Evolutionary conservation across 345 rosid species (phyloP), one percentile per base, ranked within the genome.

Genomic region (Populus tremula): DNA sequence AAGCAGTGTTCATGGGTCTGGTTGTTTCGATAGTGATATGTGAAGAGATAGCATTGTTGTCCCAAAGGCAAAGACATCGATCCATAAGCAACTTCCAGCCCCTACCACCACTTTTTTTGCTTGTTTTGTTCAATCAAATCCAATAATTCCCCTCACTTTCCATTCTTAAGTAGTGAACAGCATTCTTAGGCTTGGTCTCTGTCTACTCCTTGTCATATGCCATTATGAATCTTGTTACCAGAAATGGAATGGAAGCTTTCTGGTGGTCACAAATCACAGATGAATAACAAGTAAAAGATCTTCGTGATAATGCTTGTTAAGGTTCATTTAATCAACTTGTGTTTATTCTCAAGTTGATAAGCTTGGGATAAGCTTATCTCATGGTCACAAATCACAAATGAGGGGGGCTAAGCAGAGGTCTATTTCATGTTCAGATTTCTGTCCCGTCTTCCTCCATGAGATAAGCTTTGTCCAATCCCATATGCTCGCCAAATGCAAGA

Each of bases 1-100:
- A 72, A 41, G 74, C n/a, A 39, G 31, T 36, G 21, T 11, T 69
- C 49, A 47, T 69, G 78, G 80, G 74, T 63, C 75, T 70, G 84
- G 76, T 73, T 50, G 21, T 33, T 21, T 66, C 11, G 31, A 65
- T 31, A 5, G 73, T 11, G 69, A 77, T 23, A 39, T 23, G 5
- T 35, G 31, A 49, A 23, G 53, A 33, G 70, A 70, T 13, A 8
- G 31, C 33, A 36, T 59, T 9, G 41, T 8, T 45, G 41, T 38
- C 13, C 45, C 45, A 47, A 63, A 14, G 62, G 74, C 31, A 38
- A 29, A 36, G 50, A 45, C 27, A 18, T 9, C 68, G 27, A 61
- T 39, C 21, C 38, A 39, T 1, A 8, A 11, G 9, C 33, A 66
- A 65, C 14, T 49, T 4, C 25, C 64, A n/a, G 5, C 67, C 25